These are phyloP conservation scores for Phytophthora quininea DNA, from an alignment of 352 stramenopile species.

Conservation along the genomic window DNA sequence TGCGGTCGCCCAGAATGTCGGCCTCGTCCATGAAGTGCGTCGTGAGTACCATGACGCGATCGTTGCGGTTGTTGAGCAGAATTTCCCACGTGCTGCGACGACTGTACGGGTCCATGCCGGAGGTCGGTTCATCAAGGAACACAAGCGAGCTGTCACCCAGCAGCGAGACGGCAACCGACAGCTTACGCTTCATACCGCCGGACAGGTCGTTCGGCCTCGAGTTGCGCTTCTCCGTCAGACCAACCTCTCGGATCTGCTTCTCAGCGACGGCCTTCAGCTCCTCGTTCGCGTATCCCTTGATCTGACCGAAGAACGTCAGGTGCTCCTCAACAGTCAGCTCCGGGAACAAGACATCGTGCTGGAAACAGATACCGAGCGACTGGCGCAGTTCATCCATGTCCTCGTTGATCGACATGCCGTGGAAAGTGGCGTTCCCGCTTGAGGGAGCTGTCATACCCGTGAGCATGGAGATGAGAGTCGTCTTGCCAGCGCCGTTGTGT, in stretches of 20 bases:
- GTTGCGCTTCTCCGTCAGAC: constrained; percentile 58
- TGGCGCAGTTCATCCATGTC: constrained; percentile 80
- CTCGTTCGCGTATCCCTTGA: constrained; percentile 55
- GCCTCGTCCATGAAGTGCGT: constrained; percentile 96
- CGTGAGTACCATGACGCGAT: constrained; percentile 85
- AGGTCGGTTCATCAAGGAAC: constrained; percentile 92
- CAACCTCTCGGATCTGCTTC: constrained; percentile 54
- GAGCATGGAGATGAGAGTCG: constrained; percentile 80
- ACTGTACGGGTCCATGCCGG: constrained; percentile 95
- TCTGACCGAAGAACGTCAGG: constrained; percentile 60
- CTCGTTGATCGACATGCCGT: constrained; percentile 65
- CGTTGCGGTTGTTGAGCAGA: constrained; percentile 55
- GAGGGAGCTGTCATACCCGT: constrained; percentile 62
- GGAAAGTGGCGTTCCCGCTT: constrained; percentile 56
- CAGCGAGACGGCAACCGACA: constrained; percentile 88
- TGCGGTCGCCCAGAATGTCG: constrained; percentile 80
- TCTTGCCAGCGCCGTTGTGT: constrained; percentile 84
- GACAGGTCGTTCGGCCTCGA: constrained; percentile 60
- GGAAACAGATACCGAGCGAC: constrained; percentile 77
- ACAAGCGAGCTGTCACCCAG: constrained; percentile 84
- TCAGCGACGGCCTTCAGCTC: constrained; percentile 35
- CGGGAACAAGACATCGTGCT: constrained; percentile 78
- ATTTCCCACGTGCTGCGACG: constrained; percentile 93
- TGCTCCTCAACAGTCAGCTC: constrained; percentile 78
- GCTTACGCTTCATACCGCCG: constrained; percentile 90